Base-by-base conservation (phyloP, 2,329 filamentous ascomycete species). In the Ceratocystis variospora region DNA sequence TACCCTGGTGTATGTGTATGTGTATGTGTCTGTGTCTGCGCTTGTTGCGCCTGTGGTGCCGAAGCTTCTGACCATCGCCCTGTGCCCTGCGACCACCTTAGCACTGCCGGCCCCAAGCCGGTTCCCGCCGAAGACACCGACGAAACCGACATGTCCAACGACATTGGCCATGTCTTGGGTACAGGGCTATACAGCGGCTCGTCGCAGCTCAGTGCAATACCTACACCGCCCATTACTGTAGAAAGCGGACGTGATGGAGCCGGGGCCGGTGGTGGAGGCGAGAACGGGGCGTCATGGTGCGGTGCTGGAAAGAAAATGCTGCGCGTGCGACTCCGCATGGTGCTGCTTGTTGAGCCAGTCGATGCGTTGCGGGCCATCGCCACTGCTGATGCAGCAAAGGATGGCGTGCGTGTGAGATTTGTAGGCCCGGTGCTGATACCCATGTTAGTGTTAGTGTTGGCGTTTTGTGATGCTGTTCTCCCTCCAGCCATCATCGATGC, bases 281-380 rank as follows among this genome's bases (percentile, higher is more conserved):
- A 48, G n/a, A 66, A 66, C 31, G 46, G 64, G 25, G 59, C 59
- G 10, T 66, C 33, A 19, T 66, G 64, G 64, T 66, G 57, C 31
- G 46, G 45, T 19, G 59, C 45, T 10, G 59, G 64, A 12, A 66
- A 61, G 55, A 65, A 66, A 28, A 66, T 62, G 59, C 57, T 55
- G 44, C 57, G 64, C 10, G 64, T 8, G 57, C 59, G 64, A 10
- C 45, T 28, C 61, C 45, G 45, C 45, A 12, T 41, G 37, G 37
- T 12, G 37, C 37, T 33, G 62, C 46, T 31, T 2, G 46, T 33
- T 1, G 64, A 66, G 62, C 62, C 15, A 2, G 46, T 55, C 5
- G 64, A 66, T 19, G 59, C 15, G 28, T n/a, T 44, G 28, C 64
- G 64, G 3, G 25, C 31, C 64, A 66, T 66, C 2, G 64, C 45